Percentiles rank a stretch among this genome's conserved stretches.
Evolutionary conservation across 371 early-diverging fungal species (phyloP).

Genomic region (Cladochytrium tenue): DNA sequence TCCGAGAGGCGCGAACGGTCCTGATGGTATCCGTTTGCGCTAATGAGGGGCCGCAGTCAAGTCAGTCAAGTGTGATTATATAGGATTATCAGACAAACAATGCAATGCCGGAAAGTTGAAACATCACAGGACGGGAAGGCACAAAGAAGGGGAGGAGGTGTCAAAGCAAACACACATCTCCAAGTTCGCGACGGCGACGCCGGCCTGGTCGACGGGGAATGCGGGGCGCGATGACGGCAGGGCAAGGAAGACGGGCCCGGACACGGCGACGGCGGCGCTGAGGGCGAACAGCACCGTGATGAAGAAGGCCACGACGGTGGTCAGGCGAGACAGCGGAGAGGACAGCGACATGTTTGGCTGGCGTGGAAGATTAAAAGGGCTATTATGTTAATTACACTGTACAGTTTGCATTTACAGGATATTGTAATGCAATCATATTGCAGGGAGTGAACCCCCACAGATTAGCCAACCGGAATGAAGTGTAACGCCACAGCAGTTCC

Average conservation of each 20-base stretch:
- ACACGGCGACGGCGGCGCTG: conserved; percentile 56
- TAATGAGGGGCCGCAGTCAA: no score
- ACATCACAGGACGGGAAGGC: background rate
- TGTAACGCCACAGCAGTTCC: background rate
- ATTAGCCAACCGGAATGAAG: background rate
- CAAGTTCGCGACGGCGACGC: background rate
- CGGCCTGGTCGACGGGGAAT: background rate
- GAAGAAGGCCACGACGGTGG: conserved; percentile 70
- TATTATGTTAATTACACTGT: background rate
- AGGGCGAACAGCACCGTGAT: conserved; percentile 64
- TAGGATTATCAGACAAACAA: no score
- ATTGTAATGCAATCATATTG: background rate
- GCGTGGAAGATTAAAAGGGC: background rate
- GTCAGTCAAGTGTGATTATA: no score
- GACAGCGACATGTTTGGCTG: conserved; percentile 14
- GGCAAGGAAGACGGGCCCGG: conserved; percentile 49
- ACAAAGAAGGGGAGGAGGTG: no score
- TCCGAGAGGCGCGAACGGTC: conserved; percentile 27
- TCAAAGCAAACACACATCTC: background rate
- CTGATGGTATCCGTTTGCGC: conserved; percentile 28
- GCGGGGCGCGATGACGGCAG: background rate
- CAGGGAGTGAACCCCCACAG: background rate
- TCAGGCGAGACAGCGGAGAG: conserved; percentile 48
- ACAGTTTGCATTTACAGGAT: background rate
- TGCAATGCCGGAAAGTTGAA: no score